Evolutionary conservation across 345 rosid genomes (phyloP).

Genomic region (Rhodamnia rubescens): DNA sequence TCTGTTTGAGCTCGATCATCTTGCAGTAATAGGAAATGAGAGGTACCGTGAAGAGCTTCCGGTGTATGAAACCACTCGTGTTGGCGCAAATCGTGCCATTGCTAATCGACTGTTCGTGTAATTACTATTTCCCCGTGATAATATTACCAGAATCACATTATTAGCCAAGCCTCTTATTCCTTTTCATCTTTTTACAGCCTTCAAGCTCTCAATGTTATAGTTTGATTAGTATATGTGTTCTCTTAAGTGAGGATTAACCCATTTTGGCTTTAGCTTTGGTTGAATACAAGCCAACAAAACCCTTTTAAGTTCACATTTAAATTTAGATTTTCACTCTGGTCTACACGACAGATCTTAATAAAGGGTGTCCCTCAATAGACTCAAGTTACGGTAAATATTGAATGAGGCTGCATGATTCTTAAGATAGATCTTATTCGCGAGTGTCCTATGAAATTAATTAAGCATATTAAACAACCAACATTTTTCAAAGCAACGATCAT

Average conservation of each 20-base stretch:
- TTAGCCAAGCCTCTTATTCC: background rate
- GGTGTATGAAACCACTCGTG: constrained; percentile 55
- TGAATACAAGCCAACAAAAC: background rate
- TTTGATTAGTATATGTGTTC: background rate
- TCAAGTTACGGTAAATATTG: background rate
- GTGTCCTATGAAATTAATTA: background rate
- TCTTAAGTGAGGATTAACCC: background rate
- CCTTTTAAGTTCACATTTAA: background rate
- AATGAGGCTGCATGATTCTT: background rate
- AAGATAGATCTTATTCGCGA: background rate
- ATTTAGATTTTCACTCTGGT: background rate
- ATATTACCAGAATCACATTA: background rate
- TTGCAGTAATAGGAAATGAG: background rate
- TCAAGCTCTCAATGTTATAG: background rate
- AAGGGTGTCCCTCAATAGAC: background rate
- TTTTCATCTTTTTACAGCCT: background rate
- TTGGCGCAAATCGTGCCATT: constrained; percentile 43
- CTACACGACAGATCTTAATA: background rate
- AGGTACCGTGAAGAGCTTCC: constrained; percentile 52
- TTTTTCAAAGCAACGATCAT: background rate
- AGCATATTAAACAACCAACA: background rate
- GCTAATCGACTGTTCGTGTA: constrained; percentile 23
- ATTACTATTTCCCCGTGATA: background rate
- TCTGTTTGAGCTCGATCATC: constrained; percentile 46
- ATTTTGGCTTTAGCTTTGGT: accelerated